These are phyloP conservation scores for Exophiala sp. DNA, from an alignment of 2,329 filamentous ascomycete genomes.

Conservation along the genomic window DNA sequence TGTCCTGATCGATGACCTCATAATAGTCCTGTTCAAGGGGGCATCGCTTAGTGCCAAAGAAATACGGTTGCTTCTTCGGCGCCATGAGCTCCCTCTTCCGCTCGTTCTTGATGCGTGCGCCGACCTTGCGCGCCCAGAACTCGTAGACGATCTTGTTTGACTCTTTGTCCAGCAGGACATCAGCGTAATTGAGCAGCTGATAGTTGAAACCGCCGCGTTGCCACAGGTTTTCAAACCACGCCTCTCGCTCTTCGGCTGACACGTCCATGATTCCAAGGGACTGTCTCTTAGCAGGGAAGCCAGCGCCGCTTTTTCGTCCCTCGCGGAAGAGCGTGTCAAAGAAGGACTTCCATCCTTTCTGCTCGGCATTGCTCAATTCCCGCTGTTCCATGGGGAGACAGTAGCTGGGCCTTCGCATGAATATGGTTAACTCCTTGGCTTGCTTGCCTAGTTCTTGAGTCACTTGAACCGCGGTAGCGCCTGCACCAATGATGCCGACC, in stretches of 20 bases:
- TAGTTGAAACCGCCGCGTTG: slow-evolving; percentile 52
- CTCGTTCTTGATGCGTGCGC: slow-evolving; percentile 50
- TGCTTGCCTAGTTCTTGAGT: slow-evolving; percentile 57
- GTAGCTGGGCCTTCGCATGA: slow-evolving; percentile 65
- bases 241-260: slow-evolving; percentile 35
- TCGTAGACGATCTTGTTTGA: slow-evolving; percentile 55
- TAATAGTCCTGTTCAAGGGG: slow-evolving; percentile 51
- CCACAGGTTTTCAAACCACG: slow-evolving; percentile 50
- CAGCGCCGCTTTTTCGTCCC: slow-evolving; percentile 53
- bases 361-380: slow-evolving; percentile 45
- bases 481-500: slow-evolving; percentile 63
- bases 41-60: slow-evolving; percentile 54
- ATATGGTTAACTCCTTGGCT: slow-evolving; percentile 48
- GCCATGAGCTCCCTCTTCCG: slow-evolving; percentile 52
- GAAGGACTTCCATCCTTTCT: slow-evolving; percentile 48
- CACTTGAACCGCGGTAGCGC: slow-evolving; percentile 62
- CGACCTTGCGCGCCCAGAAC: slow-evolving; percentile 55
- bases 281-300: slow-evolving; percentile 56
- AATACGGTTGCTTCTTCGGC: slow-evolving; percentile 51
- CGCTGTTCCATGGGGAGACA: slow-evolving; percentile 59
- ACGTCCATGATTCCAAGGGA: slow-evolving; percentile 38
- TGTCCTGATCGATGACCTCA: slow-evolving; percentile 46
- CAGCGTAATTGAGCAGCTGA: slow-evolving; percentile 52
- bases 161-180: slow-evolving; percentile 45
- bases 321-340: slow-evolving; percentile 52